Base-by-base conservation (phyloP, 768 basidiomycete genomes). In the Leccinum pellstonianum region DNA sequence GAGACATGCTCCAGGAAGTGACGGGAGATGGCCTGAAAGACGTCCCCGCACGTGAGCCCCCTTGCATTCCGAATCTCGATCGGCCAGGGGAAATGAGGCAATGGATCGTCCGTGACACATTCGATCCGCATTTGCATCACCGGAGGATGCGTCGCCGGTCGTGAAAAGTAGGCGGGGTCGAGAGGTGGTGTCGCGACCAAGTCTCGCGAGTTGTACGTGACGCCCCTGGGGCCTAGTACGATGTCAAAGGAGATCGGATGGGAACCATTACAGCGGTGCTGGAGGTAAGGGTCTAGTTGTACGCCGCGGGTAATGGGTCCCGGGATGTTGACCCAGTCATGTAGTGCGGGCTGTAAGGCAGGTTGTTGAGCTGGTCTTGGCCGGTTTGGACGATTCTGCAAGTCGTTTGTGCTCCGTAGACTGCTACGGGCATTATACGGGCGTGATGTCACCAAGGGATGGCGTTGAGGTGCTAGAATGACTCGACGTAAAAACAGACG, bases 71-170 rank as follows among this genome's bases (percentile, higher is more conserved):
- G 15, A 12, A 52, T 35, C 21, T 19, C 52, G 17, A 52, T 52
- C 52, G 33, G 6, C 33, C 52, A 37, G 3, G 52, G 52, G 31
- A 52, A 52, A 35, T 52, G 52, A 12, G 52, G 52, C 6, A 52
- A 23, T 23, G 52, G 52, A 52, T 52, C 52, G 19, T 52, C 52
- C 52, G 52, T 33, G 12, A 52, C 52, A 11, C 52, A 33, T 15
- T 52, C 52, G 52, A 52, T 52, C 29, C 52, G 33, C 52, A 52
- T 52, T 10, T 52, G 19, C 52, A 31, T 52, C 52, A 52, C 52
- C 15, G 52, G 31, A 17, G 52, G 52, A 21, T 52, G 27, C 10
- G 52, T 52, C 14, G 52, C 52, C 15, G 52, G 52, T 12, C 31
- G 52, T 52, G 52, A 10, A 9, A 52, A 19, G 19, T 52, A 19